A percentile compares a stretch with the other conserved stretches of the same genome.
Evolutionary conservation across 495 filamentous ascomycete species (phyloP).

Genomic region (Lasiosphaeriaceae sp.): DNA sequence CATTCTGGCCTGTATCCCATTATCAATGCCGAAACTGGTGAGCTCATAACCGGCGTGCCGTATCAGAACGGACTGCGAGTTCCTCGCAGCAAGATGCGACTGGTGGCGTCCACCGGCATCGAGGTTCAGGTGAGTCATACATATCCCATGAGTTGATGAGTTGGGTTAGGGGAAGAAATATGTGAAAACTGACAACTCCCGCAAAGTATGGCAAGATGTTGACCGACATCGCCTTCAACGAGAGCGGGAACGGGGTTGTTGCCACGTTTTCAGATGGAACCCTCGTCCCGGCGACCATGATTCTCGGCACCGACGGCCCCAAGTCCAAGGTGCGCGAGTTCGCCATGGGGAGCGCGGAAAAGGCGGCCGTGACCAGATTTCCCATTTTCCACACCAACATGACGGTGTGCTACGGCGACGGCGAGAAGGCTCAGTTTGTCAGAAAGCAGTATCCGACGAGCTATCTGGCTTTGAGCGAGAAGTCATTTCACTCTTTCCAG

Average conservation of each 20-base stretch:
- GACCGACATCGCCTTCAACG: neutral
- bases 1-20: neutral
- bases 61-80: neutral
- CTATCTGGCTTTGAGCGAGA: neutral
- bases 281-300: neutral
- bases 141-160: too few relatives aligned
- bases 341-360: neutral
- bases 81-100: neutral
- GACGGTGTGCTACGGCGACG: neutral
- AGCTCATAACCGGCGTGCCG: neutral
- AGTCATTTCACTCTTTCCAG: neutral
- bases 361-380: neutral
- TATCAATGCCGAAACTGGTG: neutral
- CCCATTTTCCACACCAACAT: neutral
- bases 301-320: neutral
- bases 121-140: neutral
- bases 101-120: neutral
- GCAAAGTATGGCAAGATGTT: neutral
- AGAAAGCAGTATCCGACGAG: neutral
- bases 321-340: neutral
- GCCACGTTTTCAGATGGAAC: neutral
- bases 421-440: neutral
- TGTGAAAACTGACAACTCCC: too few relatives aligned
- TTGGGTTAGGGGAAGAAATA: too few relatives aligned
- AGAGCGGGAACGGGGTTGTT: neutral